Evolutionary conservation across 2,329 filamentous ascomycete genomes (phyloP), one percentile per base, ranked within the genome.

Genomic region (Teratosphaeria viscida): DNA sequence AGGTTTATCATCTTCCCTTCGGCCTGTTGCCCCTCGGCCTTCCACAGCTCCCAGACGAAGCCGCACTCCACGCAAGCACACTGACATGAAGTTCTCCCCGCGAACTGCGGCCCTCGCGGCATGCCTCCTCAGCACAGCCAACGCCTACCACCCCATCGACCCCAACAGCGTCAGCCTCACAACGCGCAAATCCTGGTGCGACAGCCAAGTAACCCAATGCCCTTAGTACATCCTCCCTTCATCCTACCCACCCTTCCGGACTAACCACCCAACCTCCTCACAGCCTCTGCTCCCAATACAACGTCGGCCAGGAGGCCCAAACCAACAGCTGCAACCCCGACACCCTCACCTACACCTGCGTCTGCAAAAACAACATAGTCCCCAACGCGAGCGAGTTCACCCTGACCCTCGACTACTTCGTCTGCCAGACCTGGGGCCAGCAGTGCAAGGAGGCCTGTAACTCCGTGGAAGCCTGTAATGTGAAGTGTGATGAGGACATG

Each of bases 301-400:
- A 79, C 68, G 70, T 27, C 55, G 23, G 65, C 55, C 69, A 69
- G 61, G 65, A 79, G 76, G 53, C 83, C 54, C 62, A 78, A 53
- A 73, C 77, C 63, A 92, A 92, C 76, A 78, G 79, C 7, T 92
- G 88, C 72, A 81, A 90, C 70, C 68, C 86, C 56, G 49, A 23
- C 29, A 37, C 78, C 23, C 80, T 92, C 56, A 79, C 76, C n/a
- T 92, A 87, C 75, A 78, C 80, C 63, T 94, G 89, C 73, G 78
- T 90, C 66, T 94, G 89, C 77, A 79, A 80, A 63, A 80, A 87
- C 70, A 82, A 83, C 71, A 72, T 80, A 62, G 75, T 81, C 57
- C 89, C 89, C 65, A 91, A 92, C 75, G 75, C 89, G 55, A 84
- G 86, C 68, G 81, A 92, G 74, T 94, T 87, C 81, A 86, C 85